Evolutionary conservation across 2,329 filamentous ascomycete species (phyloP), one percentile per base, ranked within the genome.

Genomic region (Plectosphaerella plurivora): DNA sequence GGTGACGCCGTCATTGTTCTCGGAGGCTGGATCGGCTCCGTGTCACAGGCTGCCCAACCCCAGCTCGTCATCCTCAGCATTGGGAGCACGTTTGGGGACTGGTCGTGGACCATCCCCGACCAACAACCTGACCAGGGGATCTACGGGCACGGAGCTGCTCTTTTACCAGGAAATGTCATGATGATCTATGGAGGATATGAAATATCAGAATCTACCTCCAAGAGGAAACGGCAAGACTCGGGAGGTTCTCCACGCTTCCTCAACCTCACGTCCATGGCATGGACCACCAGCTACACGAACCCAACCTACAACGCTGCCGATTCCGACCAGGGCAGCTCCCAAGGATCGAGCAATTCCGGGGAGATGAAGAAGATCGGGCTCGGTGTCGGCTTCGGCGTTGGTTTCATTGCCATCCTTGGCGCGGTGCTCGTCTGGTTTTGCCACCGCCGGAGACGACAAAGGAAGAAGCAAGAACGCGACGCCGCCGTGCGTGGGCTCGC

Each of bases 1-100:
- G 92, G 92, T 0, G 81, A 75, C 24, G 83, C 81, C n/a, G 75
- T 97, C 9, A 73, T 96, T 41, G 73, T 99, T 1, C 77, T 91
- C 54, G 94, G 94, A 18, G 94, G 94, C 2, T 99, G 94, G 94
- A 91, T 97, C 5, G 93, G 92, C 4, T 85, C 95, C 62, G 77
- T 88, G 0, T 78, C 74, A 9, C 87, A 84, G 33, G 81, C 92
- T 1, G 94, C 94, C 0, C 76, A 85, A 28, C 94, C 94, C 1
- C 91, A 96, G 64, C 74, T 97, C 24, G 88, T 83, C 0, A 71
- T 97, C 3, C 73, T 97, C 3, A 76, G 89, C 53, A 76, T 97
- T 53, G 89, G 87, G 7, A 79, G 86, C 55, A 85, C 85, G 4
- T 94, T 89, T 63, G 88, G 86, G 9, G 75, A 82, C 33, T 93